A percentile compares a stretch with the other conserved stretches of the same genome.
Conservation (phyloP, 2,329 filamentous ascomycete genomes). For the Fusarium sp. region DNA sequence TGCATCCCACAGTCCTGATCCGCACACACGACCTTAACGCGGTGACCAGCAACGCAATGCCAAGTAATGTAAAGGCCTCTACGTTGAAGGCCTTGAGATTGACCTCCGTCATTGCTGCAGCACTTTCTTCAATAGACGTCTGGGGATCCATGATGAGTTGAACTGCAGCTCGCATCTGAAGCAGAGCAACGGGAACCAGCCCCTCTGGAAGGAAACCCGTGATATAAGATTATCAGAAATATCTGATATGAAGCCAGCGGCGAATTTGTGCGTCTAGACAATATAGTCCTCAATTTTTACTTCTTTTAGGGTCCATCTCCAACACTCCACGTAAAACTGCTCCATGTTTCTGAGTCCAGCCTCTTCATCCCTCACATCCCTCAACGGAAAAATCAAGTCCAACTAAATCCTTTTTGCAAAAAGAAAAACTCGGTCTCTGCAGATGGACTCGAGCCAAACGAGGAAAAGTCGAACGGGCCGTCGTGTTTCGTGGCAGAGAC, state of each 20-base stretch:
- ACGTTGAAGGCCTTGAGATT: conserved; percentile 43
- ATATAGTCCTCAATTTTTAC: background rate
- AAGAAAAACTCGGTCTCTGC: background rate
- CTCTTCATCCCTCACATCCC: conserved; percentile 3
- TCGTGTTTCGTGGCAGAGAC: conserved; percentile 32
- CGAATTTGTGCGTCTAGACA: background rate
- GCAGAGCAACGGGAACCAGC: background rate
- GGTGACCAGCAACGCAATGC: conserved; percentile 60
- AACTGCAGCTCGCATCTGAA: background rate
- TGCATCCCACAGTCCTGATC: conserved; percentile 57
- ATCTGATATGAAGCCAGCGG: background rate
- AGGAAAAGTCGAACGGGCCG: conserved; percentile 27
- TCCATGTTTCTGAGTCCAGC: conserved; percentile 2
- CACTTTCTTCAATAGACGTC: conserved; percentile 27
- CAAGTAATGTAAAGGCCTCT: conserved; percentile 57
- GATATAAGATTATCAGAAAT: conserved; percentile 19
- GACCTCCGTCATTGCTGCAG: conserved; percentile 37
- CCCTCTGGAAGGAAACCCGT: background rate
- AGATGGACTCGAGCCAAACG: conserved; percentile 10
- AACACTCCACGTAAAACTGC: background rate
- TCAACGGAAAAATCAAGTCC: background rate
- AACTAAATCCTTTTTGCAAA: background rate
- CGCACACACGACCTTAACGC: conserved; percentile 61
- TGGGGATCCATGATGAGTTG: conserved; percentile 21
- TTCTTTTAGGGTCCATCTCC: conserved; percentile 1